Percentiles rank a stretch among this genome's conserved stretches.
Evolutionary conservation across 1,139 yeast species (phyloP).

Genomic region (Candida sp.): DNA sequence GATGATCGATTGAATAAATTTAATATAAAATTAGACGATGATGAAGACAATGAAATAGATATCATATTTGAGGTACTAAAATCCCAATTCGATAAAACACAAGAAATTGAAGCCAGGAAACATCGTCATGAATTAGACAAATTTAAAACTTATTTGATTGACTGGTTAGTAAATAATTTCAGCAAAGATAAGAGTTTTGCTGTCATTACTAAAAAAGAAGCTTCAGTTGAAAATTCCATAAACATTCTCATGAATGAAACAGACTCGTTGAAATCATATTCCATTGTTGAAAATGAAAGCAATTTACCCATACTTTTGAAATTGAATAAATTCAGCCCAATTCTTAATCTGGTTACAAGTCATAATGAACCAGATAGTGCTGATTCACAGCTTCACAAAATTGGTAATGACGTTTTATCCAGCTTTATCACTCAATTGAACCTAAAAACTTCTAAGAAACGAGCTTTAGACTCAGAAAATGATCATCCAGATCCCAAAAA

Average conservation of each 20-base stretch:
- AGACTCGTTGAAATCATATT: neutral
- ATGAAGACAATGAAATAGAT: conserved; percentile 19
- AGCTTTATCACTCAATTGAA: conserved; percentile 3
- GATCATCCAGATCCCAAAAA: conserved; percentile 7
- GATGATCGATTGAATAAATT: conserved; percentile 27
- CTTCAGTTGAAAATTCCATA: neutral
- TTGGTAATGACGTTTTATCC: conserved; percentile 3
- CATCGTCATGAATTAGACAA: conserved; percentile 10
- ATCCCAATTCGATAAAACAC: conserved; percentile 17
- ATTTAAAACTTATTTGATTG: conserved; percentile 12
- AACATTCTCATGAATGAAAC: neutral
- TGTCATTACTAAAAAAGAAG: conserved; percentile 1
- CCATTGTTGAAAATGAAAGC: neutral
- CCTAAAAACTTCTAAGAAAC: conserved; percentile 6
- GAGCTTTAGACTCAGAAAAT: conserved; percentile 6
- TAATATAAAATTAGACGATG: conserved; percentile 12
- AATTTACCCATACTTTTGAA: neutral
- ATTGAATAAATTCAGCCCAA: neutral
- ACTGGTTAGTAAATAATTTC: conserved; percentile 15
- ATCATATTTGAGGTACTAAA: conserved; percentile 24
- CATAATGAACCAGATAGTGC: neutral
- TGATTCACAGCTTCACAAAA: neutral
- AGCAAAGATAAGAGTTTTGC: conserved; percentile 8
- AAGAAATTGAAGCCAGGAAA: conserved; percentile 9
- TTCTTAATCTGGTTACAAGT: neutral